phyloP scores from a whole-genome alignment of 306 rosid species.

The Canavalia gladiata region DNA sequence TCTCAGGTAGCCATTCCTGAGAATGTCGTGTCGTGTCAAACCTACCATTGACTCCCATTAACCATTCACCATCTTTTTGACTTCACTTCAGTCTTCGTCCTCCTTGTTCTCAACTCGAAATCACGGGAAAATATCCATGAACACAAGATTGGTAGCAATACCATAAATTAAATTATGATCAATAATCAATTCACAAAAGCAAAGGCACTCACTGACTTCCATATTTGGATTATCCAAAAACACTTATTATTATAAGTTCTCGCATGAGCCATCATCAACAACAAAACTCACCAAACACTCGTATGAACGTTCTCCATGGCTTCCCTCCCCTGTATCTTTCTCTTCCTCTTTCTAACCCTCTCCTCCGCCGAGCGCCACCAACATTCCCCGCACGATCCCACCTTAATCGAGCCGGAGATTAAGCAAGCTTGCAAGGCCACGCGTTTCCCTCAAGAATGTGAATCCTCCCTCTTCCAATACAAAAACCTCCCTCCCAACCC shows the following conservation, averaged over 20 bases:
- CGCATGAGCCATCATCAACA: neutral
- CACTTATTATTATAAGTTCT: conserved; percentile 1
- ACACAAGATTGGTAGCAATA: neutral
- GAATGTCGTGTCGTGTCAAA: too few species aligned
- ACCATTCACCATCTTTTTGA: too few species aligned
- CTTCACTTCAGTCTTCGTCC: neutral
- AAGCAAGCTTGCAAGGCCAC: conserved; percentile 78
- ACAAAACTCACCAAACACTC: neutral
- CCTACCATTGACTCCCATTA: too few species aligned
- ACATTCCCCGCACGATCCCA: neutral
- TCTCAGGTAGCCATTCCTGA: too few species aligned
- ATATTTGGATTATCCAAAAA: neutral
- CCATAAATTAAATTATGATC: neutral
- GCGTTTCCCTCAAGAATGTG: conserved; percentile 71
- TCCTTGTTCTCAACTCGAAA: neutral
- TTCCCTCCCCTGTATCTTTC: conserved; percentile 54
- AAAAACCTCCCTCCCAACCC: conserved; percentile 50
- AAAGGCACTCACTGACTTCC: too few species aligned
- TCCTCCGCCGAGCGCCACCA: conserved; percentile 58
- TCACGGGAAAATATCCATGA: neutral
- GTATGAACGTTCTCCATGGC: conserved; percentile 52
- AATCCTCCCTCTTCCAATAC: conserved; percentile 54
- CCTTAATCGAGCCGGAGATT: conserved; percentile 36
- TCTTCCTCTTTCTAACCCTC: conserved; percentile 57
- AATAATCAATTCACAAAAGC: too few species aligned